These are phyloP conservation scores for Penicillium sp. DNA, from an alignment of 2,329 filamentous ascomycete species.

Conservation along the genomic window DNA sequence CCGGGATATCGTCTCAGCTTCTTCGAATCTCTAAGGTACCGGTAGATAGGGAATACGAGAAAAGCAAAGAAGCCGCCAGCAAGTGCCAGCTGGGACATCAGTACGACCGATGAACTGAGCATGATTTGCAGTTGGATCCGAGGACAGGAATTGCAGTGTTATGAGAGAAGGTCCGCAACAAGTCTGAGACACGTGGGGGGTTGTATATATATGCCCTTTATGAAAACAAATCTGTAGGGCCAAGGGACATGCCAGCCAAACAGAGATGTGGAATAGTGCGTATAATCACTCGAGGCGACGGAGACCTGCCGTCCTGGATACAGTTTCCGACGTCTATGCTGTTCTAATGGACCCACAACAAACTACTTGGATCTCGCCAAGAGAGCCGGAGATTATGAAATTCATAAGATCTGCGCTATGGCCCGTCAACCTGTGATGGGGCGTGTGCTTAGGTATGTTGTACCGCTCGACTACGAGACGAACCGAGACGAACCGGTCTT, in stretches of 20 bases:
- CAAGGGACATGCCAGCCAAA: neutral
- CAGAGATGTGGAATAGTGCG: neutral
- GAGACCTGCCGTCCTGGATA: neutral
- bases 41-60: neutral
- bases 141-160: neutral
- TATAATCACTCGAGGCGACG: neutral
- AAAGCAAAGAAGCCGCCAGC: neutral
- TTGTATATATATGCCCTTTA: neutral
- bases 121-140: neutral
- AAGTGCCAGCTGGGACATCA: neutral
- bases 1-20: neutral
- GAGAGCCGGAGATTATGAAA: neutral
- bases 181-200: neutral
- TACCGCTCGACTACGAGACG: neutral
- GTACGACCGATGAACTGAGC: neutral
- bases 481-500: neutral
- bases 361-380: neutral
- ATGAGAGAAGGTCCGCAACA: neutral
- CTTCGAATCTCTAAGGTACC: conserved; percentile 1
- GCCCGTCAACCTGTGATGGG: neutral
- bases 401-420: neutral
- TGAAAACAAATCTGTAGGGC: neutral
- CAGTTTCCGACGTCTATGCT: neutral
- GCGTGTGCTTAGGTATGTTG: neutral
- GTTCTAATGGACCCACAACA: neutral